Conservation (phyloP, 2,329 filamentous ascomycete species). For the Ophiocordyceps unilateralis region DNA sequence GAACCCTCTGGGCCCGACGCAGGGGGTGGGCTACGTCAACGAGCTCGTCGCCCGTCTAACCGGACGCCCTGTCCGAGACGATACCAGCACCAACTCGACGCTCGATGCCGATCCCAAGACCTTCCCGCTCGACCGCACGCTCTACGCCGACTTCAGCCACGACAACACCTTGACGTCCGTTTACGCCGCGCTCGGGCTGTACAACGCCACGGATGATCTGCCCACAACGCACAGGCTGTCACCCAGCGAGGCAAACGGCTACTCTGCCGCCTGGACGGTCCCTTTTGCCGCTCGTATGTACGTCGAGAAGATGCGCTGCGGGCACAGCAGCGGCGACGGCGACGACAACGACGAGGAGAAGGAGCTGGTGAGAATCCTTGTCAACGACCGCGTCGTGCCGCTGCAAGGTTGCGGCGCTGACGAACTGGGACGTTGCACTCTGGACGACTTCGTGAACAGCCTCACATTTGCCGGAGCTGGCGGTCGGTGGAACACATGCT, state of each 20-base stretch:
- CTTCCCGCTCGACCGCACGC: constrained; percentile 50
- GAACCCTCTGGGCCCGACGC: constrained; percentile 63
- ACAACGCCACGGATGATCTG: constrained; percentile 43
- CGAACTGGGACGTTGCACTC: constrained; percentile 48
- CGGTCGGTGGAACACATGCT: constrained; percentile 57
- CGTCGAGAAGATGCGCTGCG: constrained; percentile 72
- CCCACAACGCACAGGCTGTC: constrained; percentile 31
- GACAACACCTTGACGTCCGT: constrained; percentile 75
- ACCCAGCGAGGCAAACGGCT: constrained; percentile 43
- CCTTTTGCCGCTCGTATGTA: constrained; percentile 71
- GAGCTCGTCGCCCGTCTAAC: constrained; percentile 75
- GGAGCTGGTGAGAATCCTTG: constrained; percentile 59
- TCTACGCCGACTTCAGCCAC: constrained; percentile 86
- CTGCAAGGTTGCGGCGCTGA: constrained; percentile 56
- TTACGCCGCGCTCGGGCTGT: constrained; percentile 62
- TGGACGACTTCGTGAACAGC: constrained; percentile 56
- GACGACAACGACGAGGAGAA: constrained; percentile 28
- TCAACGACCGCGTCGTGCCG: constrained; percentile 71
- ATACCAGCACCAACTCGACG: constrained; percentile 62
- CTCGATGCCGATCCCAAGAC: constrained; percentile 49
- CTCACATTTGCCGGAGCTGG: constrained; percentile 55
- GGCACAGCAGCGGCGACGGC: too few species aligned
- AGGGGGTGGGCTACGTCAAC: constrained; percentile 76
- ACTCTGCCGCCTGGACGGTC: constrained; percentile 60
- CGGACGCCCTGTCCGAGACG: constrained; percentile 46